Percentiles rank a stretch among this genome's conserved stretches.
These are phyloP conservation scores for Acacia confusa DNA, from an alignment of 306 rosid genomes.

Conservation along the genomic window DNA sequence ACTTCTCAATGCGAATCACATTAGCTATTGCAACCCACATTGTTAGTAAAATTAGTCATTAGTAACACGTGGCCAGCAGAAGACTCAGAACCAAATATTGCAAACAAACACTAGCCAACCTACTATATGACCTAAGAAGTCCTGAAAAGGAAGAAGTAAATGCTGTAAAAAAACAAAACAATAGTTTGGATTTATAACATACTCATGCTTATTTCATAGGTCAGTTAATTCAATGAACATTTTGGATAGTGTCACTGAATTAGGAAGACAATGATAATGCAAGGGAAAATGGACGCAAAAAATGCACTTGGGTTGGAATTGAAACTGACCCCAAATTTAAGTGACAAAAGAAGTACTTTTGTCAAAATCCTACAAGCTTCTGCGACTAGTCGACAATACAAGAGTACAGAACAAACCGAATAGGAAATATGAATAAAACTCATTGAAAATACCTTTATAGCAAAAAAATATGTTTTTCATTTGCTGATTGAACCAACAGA, in stretches of 20 bases:
- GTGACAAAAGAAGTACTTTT: not conserved
- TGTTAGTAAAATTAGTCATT: not conserved
- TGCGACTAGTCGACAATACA: not conserved
- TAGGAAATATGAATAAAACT: not conserved
- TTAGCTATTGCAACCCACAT: not conserved
- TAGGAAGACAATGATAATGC: not conserved
- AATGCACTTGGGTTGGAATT: not conserved
- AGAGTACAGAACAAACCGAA: not conserved
- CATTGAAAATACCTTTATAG: not conserved
- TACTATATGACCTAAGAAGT: not conserved
- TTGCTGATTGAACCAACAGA: slow-evolving; percentile 4
- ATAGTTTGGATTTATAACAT: not conserved
- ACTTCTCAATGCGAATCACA: not conserved
- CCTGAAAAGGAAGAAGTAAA: not conserved
- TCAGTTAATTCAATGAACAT: not conserved
- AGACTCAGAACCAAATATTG: not conserved
- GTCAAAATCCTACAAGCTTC: not conserved
- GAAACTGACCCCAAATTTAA: not conserved
- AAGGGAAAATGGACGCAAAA: not conserved
- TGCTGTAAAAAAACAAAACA: not conserved
- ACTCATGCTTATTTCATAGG: not conserved
- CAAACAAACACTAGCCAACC: not conserved
- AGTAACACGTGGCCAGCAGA: not conserved
- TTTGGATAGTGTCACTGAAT: not conserved
- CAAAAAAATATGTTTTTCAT: not conserved